A percentile compares a stretch with the other conserved stretches of the same genome.
Evolutionary conservation across 2,329 filamentous ascomycete species (phyloP).

Genomic region (Chrysoporthe puriensis): DNA sequence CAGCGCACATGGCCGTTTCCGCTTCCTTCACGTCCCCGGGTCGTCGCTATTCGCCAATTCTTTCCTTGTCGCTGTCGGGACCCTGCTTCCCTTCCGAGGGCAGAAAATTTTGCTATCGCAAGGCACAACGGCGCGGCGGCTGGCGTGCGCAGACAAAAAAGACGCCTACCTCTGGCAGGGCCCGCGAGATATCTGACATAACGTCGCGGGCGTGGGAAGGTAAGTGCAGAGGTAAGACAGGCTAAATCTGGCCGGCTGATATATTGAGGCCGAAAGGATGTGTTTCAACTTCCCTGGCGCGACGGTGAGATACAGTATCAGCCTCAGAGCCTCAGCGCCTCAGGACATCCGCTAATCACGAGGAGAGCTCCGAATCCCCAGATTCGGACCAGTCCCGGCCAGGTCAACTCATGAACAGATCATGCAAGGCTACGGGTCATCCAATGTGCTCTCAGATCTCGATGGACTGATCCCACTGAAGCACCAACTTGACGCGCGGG

Average conservation of each 20-base stretch:
- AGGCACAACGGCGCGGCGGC: slow-evolving; percentile 2
- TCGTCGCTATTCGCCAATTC: slow-evolving; percentile 26
- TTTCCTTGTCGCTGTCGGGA: not conserved
- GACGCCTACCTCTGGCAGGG: not conserved
- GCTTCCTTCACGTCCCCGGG: not conserved
- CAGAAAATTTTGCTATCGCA: not conserved
- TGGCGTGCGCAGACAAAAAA: slow-evolving; percentile 2
- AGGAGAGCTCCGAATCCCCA: slow-evolving; percentile 4
- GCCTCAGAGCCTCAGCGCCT: slow-evolving; percentile 22
- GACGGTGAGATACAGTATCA: slow-evolving; percentile 15
- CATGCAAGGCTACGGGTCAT: slow-evolving; percentile 12
- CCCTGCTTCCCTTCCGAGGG: not conserved
- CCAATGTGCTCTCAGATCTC: slow-evolving; percentile 2
- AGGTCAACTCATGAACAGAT: not conserved
- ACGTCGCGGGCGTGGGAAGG: not conserved
- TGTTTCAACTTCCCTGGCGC: slow-evolving; percentile 20
- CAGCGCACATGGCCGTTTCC: slow-evolving; percentile 5
- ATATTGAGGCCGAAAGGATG: slow-evolving; percentile 7
- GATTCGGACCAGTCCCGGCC: not conserved
- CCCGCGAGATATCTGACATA: not conserved
- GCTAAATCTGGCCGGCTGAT: slow-evolving; percentile 3
- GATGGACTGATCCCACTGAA: slow-evolving; percentile 8
- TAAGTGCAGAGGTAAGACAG: not conserved
- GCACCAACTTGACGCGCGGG: not conserved
- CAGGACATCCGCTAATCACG: slow-evolving; percentile 12